Conservation (phyloP, 805 yeast species). For the Wickerhamiella siamensis region DNA sequence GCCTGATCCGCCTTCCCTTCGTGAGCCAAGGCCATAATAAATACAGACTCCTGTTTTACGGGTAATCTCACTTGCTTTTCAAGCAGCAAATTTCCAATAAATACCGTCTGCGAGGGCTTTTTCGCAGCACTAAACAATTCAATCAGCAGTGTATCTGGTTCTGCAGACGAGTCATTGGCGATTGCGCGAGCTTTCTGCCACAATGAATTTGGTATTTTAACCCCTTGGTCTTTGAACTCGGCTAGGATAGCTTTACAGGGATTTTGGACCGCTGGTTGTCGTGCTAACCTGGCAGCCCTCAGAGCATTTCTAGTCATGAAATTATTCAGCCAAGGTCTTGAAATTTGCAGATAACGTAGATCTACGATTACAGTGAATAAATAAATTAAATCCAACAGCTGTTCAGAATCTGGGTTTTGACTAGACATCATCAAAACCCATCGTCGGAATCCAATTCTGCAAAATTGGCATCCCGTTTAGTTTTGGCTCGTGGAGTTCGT, state of each 20-base stretch:
- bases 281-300: not conserved
- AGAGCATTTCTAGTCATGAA: not conserved
- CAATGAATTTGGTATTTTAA: not conserved
- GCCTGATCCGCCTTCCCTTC: not conserved
- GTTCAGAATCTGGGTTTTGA: too few species aligned
- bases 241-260: not conserved
- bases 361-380: too few species aligned
- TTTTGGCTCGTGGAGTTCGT: not conserved
- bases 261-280: not conserved
- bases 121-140: not conserved
- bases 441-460: slow-evolving; percentile 13
- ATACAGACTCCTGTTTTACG: not conserved
- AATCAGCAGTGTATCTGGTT: not conserved
- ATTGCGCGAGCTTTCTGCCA: not conserved
- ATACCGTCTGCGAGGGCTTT: not conserved
- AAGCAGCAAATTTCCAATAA: not conserved
- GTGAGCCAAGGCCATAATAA: not conserved
- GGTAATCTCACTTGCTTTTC: not conserved
- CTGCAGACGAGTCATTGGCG: not conserved
- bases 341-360: not conserved
- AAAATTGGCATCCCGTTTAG: not conserved
- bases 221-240: not conserved
- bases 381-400: too few species aligned
- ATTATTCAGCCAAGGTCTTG: not conserved
- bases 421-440: slow-evolving; percentile 5